Percentiles rank a stretch among this genome's conserved stretches.
Conservation (phyloP, 2,329 filamentous ascomycete species). For the Karstenula rhodostoma region DNA sequence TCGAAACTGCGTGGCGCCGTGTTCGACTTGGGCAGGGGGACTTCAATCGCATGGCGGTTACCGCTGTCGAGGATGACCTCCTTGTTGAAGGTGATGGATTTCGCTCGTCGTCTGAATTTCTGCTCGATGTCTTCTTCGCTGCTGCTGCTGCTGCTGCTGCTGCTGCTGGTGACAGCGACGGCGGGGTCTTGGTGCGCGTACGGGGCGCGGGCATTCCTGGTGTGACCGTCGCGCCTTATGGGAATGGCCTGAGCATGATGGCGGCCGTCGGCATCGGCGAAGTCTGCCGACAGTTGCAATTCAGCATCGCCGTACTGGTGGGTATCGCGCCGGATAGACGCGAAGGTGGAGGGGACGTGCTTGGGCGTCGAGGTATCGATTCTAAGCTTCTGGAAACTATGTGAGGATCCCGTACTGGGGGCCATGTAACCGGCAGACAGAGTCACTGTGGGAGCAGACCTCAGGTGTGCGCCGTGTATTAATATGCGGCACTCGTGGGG, state of each 20-base stretch:
- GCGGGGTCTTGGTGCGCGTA: conserved; percentile 26
- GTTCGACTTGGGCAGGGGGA: conserved; percentile 46
- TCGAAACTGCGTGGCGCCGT: conserved; percentile 31
- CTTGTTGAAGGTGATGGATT: conserved; percentile 53
- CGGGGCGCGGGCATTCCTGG: conserved; percentile 25
- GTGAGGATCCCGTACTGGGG: conserved; percentile 49
- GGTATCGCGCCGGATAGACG: conserved; percentile 43
- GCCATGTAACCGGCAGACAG: conserved; percentile 46
- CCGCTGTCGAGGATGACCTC: conserved; percentile 53
- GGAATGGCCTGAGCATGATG: conserved; percentile 29
- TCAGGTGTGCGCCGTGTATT: conserved; percentile 34
- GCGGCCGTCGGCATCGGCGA: conserved; percentile 29
- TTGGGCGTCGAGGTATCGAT: conserved; percentile 49
- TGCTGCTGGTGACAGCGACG: conserved; percentile 34
- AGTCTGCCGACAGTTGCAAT: conserved; percentile 32
- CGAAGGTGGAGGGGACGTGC: conserved; percentile 47
- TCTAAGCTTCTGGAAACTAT: conserved; percentile 53
- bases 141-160: conserved; percentile 32
- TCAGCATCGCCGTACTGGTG: conserved; percentile 32
- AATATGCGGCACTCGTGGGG: conserved; percentile 40
- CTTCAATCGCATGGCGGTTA: conserved; percentile 47
- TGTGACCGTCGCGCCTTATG: conserved; percentile 26
- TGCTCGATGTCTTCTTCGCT: conserved; percentile 38
- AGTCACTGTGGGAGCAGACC: conserved; percentile 46
- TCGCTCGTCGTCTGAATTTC: conserved; percentile 43